phyloP scores from a whole-genome alignment of 176 grass and related monocot genomes.

The Phoenix dactylifera region DNA sequence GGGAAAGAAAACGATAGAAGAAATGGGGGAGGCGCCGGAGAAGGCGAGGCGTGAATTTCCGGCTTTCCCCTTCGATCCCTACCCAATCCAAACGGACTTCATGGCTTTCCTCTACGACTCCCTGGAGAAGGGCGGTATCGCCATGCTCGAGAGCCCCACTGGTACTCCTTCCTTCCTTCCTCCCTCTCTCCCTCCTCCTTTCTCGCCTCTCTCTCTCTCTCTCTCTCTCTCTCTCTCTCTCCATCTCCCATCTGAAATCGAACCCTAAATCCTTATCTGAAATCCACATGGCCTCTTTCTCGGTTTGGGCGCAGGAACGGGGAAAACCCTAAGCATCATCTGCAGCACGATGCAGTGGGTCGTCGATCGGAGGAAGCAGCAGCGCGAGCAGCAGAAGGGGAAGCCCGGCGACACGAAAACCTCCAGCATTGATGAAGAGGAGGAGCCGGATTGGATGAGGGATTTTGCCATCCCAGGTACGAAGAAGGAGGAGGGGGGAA shows the following conservation, averaged over 20 bases:
- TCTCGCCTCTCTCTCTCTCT: too few relatives aligned
- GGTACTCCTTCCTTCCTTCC: slow-evolving; percentile 25
- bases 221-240: too few relatives aligned
- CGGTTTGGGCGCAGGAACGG: slow-evolving; percentile 44
- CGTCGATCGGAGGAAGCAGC: slow-evolving; percentile 34
- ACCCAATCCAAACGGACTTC: slow-evolving; percentile 82
- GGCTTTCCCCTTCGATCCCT: slow-evolving; percentile 77
- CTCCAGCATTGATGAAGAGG: slow-evolving; percentile 22
- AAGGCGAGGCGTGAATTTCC: slow-evolving; percentile 49
- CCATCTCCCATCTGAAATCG: too few relatives aligned
- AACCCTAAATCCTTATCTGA: too few relatives aligned
- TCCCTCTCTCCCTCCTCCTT: neutral
- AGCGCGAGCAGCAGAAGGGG: neutral
- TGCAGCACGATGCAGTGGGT: slow-evolving; percentile 86
- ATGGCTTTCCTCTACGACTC: slow-evolving; percentile 74
- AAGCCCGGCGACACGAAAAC: neutral
- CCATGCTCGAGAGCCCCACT: slow-evolving; percentile 90
- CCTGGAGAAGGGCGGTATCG: slow-evolving; percentile 51
- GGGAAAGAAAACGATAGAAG: too few relatives aligned
- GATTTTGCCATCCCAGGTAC: slow-evolving; percentile 39
- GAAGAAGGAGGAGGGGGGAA: slow-evolving; percentile 29
- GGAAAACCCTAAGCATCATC: slow-evolving; percentile 95
- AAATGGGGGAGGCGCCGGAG: neutral
- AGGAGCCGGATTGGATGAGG: slow-evolving; percentile 87
- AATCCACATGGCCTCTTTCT: neutral